Evolutionary conservation across 108 stramenopile genomes (phyloP).

Genomic region (Cyclotella choctawhatcheeana): DNA sequence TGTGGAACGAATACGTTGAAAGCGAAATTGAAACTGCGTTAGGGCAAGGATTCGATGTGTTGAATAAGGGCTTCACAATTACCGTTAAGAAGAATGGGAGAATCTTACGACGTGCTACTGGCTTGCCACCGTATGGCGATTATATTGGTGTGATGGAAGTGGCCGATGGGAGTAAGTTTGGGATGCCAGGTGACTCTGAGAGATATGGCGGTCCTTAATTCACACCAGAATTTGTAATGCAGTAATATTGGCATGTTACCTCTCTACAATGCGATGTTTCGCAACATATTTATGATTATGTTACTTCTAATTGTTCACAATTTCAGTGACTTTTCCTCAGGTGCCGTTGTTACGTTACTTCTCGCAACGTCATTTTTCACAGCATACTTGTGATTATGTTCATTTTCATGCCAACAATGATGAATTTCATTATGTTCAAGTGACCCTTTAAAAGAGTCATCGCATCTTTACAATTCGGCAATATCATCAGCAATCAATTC

Average conservation of each 20-base stretch:
- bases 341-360: no score
- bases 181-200: conserved; percentile 50
- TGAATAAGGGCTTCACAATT: conserved; percentile 76
- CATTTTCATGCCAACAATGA: no score
- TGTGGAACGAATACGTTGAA: conserved; percentile 73
- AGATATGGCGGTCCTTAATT: conserved; percentile 35
- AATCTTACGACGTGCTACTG: conserved; percentile 80
- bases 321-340: not conserved
- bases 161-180: conserved; percentile 78
- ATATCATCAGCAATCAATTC: not conserved
- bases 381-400: no score
- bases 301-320: not conserved
- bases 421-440: no score
- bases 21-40: conserved; percentile 73
- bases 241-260: no score
- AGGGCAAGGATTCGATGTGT: conserved; percentile 81
- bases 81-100: conserved; percentile 86
- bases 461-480: not conserved
- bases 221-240: not conserved
- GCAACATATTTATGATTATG: no score
- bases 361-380: no score
- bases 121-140: conserved; percentile 69
- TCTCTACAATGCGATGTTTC: no score
- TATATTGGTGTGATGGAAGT: conserved; percentile 80
- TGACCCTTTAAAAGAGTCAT: no score